Evolutionary conservation across 495 filamentous ascomycete genomes (phyloP), one percentile per base, ranked within the genome.

Genomic region (Penicillium mononematosum): DNA sequence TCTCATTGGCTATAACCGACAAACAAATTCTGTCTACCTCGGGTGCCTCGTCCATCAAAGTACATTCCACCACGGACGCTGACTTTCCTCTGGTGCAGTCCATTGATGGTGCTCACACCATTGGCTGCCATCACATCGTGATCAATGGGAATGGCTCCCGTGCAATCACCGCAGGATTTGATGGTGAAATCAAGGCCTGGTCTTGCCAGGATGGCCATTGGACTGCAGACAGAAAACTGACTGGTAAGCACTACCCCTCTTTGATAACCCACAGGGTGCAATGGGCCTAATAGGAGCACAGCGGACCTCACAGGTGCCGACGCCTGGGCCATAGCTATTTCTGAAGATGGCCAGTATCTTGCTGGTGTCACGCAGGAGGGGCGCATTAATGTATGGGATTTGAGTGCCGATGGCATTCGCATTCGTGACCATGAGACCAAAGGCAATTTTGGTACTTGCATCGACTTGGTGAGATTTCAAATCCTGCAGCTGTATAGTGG

Each of bases 391-490:
- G 88, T 97, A 34, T 98, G 93, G 92, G 88, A 96, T 67, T 67
- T 90, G 27, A 66, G 60, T 53, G 70, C 70, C 17, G 60, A 70
- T 45, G 78, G 76, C 9, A 74, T 77, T 41, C 85, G 83, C 62
- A 85, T 96, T 50, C 80, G 84, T 53, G 84, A 91, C 58, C 96
- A 92, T 62, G 89, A 96, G 71, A 97, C 95, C 1, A 96, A 96
- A 42, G 87, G 87, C 31, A 88, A 85, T 55, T 98, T 96, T 74
- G 94, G 92, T 14, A 86, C 91, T 70, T 88, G 86, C 64, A 84
- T 98, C 52, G 93, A 96, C 69, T 68, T 97, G 67, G 86, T 88
- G 72, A 52, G 75, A 45, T 39, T 0, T 41, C 34, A 3, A 44
- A 41, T 16, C 27, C 17, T 20, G n/a, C 22, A 49, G 42, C 11